Percentiles rank a stretch among this genome's conserved stretches.
Evolutionary conservation across 179 eudicot genomes (phyloP).

Genomic region (Spergularia azorica): DNA sequence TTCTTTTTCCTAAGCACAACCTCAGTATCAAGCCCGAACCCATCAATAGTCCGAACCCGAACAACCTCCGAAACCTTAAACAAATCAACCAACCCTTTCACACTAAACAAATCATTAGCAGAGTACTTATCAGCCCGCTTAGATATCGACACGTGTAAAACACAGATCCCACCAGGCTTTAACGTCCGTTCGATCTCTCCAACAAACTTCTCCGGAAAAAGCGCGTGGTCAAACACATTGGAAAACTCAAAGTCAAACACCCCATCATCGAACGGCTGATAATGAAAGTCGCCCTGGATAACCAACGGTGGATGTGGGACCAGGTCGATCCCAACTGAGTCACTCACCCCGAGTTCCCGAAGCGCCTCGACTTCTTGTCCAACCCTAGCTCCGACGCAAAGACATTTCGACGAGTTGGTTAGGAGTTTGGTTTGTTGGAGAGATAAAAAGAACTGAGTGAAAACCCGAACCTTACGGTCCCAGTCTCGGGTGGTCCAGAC

Average conservation of each 20-base stretch:
- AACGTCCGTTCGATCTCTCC: slow-evolving; percentile 85
- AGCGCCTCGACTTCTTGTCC: slow-evolving; percentile 88
- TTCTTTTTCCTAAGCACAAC: slow-evolving; percentile 51
- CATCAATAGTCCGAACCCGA: slow-evolving; percentile 55
- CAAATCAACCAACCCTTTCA: slow-evolving; percentile 51
- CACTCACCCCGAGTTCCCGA: slow-evolving; percentile 54
- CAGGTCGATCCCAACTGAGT: slow-evolving; percentile 72
- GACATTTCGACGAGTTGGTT: slow-evolving; percentile 48
- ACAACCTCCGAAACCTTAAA: slow-evolving; percentile 55
- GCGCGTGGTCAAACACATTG: slow-evolving; percentile 89
- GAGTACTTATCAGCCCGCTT: slow-evolving; percentile 75
- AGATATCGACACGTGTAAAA: slow-evolving; percentile 63
- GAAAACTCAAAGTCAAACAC: slow-evolving; percentile 81
- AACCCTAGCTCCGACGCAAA: slow-evolving; percentile 76
- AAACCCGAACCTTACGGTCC: slow-evolving; percentile 67
- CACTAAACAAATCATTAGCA: slow-evolving; percentile 78
- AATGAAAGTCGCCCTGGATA: slow-evolving; percentile 70
- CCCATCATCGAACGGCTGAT: slow-evolving; percentile 63
- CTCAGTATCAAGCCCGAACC: slow-evolving; percentile 87
- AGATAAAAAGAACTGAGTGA: slow-evolving; percentile 53
- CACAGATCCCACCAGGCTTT: slow-evolving; percentile 72
- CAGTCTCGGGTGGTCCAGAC: slow-evolving; percentile 81
- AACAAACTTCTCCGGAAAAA: slow-evolving; percentile 70
- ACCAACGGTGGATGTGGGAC: slow-evolving; percentile 88
- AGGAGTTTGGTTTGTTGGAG: slow-evolving; percentile 41